Base-by-base conservation (phyloP, 371 early-diverging fungal species). In the Smittium mucronatum region DNA sequence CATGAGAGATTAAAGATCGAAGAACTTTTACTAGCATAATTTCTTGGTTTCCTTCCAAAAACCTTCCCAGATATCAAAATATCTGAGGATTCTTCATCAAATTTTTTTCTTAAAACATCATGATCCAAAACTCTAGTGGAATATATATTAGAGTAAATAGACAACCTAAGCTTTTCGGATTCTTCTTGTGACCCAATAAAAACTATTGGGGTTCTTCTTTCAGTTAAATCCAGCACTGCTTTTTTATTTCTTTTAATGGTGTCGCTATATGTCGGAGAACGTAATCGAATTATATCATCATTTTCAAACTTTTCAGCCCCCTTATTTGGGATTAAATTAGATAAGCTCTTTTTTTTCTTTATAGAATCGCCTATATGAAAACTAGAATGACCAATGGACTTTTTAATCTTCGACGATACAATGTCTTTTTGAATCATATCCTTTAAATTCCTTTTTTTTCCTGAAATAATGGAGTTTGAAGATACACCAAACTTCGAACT, bases 181-280 rank as follows among this genome's bases (percentile, higher is more conserved):
- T 64, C 64, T 25, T 36, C 26, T 26, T 64, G 16, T 11, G 15
- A 30, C 2, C 64, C 64, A 21, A 64, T 31, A 31, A 64, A 64
- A 21, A 64, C 64, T 16, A 64, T 30, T 36, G 64, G 64, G 26
- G 16, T 5, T 26, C 64, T 30, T 64, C 26, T 64, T 64, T 15
- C 25, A 15, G 16, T 15, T 64, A 30, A 33, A 33, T 26, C 26
- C 2, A 26, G 26, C 5, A 21, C 5, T 47, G 47, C 5, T n/a
- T n/a, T n/a, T 11, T 11, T 47, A 47, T 47, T 47, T 47, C 21
- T 47, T 11, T 5, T 11, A 21, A 5, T 47, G 5, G 47, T 11
- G 47, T 47, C 5, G 5, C 21, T 47, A 11, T 47, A 5, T 21
- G 21, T 11, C 21, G 47, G 21, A 11, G 47, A 47, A 47, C 5